phyloP scores from a whole-genome alignment of 106 monocot genomes.

The Phalaenopsis equestris region DNA sequence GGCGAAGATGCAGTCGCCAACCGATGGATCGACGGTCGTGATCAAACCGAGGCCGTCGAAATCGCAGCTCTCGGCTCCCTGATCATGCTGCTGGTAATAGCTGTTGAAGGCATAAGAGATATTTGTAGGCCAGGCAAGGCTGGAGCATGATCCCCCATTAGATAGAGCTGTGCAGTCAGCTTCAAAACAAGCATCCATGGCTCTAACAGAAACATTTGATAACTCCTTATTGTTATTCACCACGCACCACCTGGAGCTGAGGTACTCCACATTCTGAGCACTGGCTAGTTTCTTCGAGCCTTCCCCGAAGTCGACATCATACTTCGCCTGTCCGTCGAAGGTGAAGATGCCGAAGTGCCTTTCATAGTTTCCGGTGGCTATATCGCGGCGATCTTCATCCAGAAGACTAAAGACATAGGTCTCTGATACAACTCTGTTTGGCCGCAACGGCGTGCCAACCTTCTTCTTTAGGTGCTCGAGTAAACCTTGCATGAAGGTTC shows the following conservation, averaged over 20 bases:
- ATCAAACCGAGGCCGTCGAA: constrained; percentile 82
- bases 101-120: constrained; percentile 86
- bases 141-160: constrained; percentile 66
- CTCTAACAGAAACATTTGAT: constrained; percentile 38
- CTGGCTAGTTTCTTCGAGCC: constrained; percentile 41
- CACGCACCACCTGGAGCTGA: constrained; percentile 81
- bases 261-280: constrained; percentile 67
- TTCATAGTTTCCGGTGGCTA: constrained; percentile 39
- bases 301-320: constrained; percentile 56
- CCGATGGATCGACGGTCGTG: constrained; percentile 79
- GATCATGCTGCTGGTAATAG: constrained; percentile 74
- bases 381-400: constrained; percentile 56
- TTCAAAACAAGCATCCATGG: constrained; percentile 38
- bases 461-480: constrained; percentile 46
- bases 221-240: constrained; percentile 70
- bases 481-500: constrained; percentile 59
- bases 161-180: constrained; percentile 71
- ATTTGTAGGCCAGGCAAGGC: constrained; percentile 63
- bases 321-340: constrained; percentile 93
- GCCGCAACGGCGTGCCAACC: constrained; percentile 55
- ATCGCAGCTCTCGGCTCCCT: constrained; percentile 61
- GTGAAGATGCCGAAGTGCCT: constrained; percentile 90
- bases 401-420: constrained; percentile 73
- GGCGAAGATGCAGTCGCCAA: constrained; percentile 64
- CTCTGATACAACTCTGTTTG: constrained; percentile 42